Evolutionary conservation across 2,329 filamentous ascomycete genomes (phyloP).

Genomic region (Hypoxylon rubiginosum): DNA sequence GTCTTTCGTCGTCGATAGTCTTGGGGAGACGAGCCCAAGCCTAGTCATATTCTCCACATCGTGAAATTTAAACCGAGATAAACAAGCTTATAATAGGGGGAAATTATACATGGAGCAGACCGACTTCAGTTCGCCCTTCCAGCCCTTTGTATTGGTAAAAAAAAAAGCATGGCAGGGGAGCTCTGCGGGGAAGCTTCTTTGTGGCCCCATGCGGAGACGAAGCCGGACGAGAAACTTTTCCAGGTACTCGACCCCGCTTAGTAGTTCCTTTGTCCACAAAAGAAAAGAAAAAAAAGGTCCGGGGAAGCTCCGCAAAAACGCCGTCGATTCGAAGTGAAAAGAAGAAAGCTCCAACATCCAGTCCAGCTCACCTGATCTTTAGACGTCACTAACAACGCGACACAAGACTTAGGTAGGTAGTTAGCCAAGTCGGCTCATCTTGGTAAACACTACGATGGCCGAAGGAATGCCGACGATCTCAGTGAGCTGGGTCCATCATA

Average conservation of each 20-base stretch:
- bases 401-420: background rate
- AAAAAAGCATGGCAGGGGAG: background rate
- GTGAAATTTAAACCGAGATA: slow-evolving; percentile 14
- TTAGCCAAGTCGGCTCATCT: slow-evolving; percentile 12
- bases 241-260: too few species aligned
- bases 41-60: slow-evolving; percentile 25
- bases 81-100: slow-evolving; percentile 21
- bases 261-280: background rate
- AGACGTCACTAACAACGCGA: background rate
- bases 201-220: slow-evolving; percentile 32
- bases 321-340: slow-evolving; percentile 18
- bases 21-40: slow-evolving; percentile 20
- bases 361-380: slow-evolving; percentile 1
- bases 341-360: slow-evolving; percentile 3
- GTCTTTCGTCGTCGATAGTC: slow-evolving; percentile 20
- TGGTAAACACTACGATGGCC: slow-evolving; percentile 20
- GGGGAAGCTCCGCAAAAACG: slow-evolving; percentile 41
- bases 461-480: slow-evolving; percentile 29
- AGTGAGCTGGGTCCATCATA: background rate
- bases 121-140: background rate
- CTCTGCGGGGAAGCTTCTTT: slow-evolving; percentile 30
- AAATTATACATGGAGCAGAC: background rate
- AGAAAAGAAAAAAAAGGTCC: slow-evolving; percentile 17
- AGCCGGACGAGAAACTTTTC: background rate
- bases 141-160: slow-evolving; percentile 4